A percentile compares a stretch with the other conserved stretches of the same genome.
These are phyloP conservation scores for Ploettnerulaceae sp. DNA, from an alignment of 2,329 filamentous ascomycete species.

Conservation along the genomic window DNA sequence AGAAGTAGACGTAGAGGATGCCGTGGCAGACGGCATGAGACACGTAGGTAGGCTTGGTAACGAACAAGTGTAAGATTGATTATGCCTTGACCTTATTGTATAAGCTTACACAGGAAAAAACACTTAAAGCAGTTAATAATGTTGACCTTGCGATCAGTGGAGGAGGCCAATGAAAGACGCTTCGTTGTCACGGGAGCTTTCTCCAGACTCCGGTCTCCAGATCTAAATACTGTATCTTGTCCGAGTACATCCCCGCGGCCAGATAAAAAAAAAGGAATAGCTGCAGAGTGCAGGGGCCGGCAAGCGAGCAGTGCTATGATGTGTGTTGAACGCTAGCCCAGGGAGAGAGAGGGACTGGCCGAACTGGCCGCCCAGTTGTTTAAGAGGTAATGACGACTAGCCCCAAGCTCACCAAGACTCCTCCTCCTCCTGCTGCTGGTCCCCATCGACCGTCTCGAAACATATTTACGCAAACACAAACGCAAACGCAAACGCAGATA, in stretches of 20 bases:
- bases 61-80: neutral
- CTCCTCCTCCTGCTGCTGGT: no score
- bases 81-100: neutral
- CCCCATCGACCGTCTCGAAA: no score
- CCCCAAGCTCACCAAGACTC: neutral
- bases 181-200: neutral
- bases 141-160: no score
- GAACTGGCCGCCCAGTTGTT: neutral
- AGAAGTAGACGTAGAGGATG: slow-evolving; percentile 1
- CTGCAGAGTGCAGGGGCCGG: neutral
- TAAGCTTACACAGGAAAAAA: neutral
- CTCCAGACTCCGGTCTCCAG: neutral
- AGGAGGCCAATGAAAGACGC: neutral
- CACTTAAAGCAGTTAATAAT: no score
- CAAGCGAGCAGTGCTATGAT: neutral
- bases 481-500: neutral
- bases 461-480: no score
- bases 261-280: neutral
- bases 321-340: neutral
- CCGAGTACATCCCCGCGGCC: no score
- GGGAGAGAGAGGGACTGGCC: neutral
- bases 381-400: slow-evolving; percentile 9
- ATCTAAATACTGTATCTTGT: neutral
- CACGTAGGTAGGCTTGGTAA: slow-evolving; percentile 4
- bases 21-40: neutral